Conservation (phyloP, 345 rosid species). For the Kandelia obovata region DNA sequence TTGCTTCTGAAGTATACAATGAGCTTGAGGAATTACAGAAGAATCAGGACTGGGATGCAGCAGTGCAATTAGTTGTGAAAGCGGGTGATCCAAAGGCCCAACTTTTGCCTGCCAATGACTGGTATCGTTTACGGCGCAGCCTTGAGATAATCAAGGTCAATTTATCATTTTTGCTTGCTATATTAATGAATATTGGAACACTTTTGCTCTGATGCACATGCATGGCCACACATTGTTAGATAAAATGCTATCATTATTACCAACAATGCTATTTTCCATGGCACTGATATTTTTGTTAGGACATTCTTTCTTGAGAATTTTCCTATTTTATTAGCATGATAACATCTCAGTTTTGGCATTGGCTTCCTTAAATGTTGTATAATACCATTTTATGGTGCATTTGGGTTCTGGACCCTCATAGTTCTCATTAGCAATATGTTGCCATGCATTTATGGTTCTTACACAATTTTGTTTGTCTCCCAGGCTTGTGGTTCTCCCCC, state of each 20-base stretch:
- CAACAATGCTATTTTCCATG: not conserved
- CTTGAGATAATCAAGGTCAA: slow-evolving; percentile 91
- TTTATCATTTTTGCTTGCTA: slow-evolving; percentile 5
- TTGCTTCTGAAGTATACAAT: slow-evolving; percentile 51
- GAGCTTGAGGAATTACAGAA: slow-evolving; percentile 61
- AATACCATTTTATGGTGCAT: not conserved
- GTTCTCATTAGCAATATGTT: not conserved
- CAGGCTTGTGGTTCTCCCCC: slow-evolving; percentile 93
- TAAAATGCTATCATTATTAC: not conserved
- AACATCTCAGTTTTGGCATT: not conserved
- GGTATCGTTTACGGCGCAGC: slow-evolving; percentile 88
- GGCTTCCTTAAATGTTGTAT: not conserved
- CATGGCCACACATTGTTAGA: not conserved
- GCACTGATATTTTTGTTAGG: not conserved
- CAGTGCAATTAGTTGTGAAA: slow-evolving; percentile 66
- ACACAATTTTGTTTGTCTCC: slow-evolving; percentile 29
- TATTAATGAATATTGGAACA: not conserved
- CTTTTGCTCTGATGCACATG: not conserved
- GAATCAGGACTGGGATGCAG: slow-evolving; percentile 70
- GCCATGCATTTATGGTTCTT: not conserved
- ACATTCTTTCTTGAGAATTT: slow-evolving; percentile 3
- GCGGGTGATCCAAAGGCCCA: slow-evolving; percentile 73
- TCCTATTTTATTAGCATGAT: not conserved
- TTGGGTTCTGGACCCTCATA: not conserved
- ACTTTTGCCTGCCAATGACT: slow-evolving; percentile 66